Conservation (phyloP, 768 basidiomycete genomes). For the Mycena rebaudengoi region DNA sequence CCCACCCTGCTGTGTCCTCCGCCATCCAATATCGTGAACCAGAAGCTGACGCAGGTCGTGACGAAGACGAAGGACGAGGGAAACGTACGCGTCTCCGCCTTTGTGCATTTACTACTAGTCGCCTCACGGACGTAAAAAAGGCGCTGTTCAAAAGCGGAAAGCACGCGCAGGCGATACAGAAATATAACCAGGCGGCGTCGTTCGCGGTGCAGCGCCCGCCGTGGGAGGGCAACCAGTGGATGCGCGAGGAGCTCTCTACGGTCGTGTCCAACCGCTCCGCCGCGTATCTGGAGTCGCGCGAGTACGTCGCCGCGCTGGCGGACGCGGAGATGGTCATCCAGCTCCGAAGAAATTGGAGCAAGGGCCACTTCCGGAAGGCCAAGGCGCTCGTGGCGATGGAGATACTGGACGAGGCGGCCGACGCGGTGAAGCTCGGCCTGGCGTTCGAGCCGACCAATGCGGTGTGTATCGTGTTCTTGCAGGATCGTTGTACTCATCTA, state of each 20-base stretch:
- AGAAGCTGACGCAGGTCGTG: slow-evolving; percentile 78
- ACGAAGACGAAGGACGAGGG: slow-evolving; percentile 91
- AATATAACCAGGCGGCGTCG: slow-evolving; percentile 81
- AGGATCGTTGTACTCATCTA: not conserved
- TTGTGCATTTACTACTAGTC: slow-evolving; percentile 19
- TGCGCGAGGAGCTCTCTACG: slow-evolving; percentile 91
- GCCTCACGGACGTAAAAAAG: slow-evolving; percentile 52
- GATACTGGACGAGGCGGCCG: slow-evolving; percentile 76
- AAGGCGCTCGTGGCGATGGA: slow-evolving; percentile 85
- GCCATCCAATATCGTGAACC: slow-evolving; percentile 78
- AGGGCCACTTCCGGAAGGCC: slow-evolving; percentile 95
- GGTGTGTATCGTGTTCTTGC: slow-evolving; percentile 38
- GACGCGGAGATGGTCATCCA: slow-evolving; percentile 93
- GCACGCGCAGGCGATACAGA: slow-evolving; percentile 73
- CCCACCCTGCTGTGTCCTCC: slow-evolving; percentile 82
- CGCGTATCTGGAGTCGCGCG: slow-evolving; percentile 79
- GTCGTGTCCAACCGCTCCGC: slow-evolving; percentile 93
- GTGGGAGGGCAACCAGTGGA: slow-evolving; percentile 86
- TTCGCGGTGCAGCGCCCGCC: slow-evolving; percentile 84
- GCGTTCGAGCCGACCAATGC: slow-evolving; percentile 75
- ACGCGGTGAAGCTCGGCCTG: slow-evolving; percentile 83
- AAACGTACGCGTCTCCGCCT: slow-evolving; percentile 67
- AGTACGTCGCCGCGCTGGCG: slow-evolving; percentile 78
- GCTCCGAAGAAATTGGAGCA: slow-evolving; percentile 89
- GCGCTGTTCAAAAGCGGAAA: slow-evolving; percentile 80